phyloP scores from a whole-genome alignment of 2,329 filamentous ascomycete genomes.

The Periconia macrospinosa region DNA sequence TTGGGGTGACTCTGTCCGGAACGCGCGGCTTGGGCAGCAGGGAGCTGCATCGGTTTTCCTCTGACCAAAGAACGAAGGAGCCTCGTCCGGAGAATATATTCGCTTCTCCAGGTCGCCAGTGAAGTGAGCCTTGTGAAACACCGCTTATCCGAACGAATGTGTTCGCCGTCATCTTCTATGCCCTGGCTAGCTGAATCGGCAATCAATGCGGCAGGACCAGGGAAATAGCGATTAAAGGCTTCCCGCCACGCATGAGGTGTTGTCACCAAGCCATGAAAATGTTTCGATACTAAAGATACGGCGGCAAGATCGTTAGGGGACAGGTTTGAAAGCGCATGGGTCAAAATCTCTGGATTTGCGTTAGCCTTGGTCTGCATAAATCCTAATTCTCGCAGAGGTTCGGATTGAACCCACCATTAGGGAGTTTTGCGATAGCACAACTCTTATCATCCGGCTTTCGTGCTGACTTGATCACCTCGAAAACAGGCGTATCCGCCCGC shows the following conservation, averaged over 20 bases:
- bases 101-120: constrained; percentile 91
- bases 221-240: constrained; percentile 89
- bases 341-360: constrained; percentile 74
- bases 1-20: constrained; percentile 64
- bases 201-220: constrained; percentile 66
- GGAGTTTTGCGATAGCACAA: constrained; percentile 63
- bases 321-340: constrained; percentile 86
- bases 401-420: constrained; percentile 70
- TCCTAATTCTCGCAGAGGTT: constrained; percentile 1
- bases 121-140: constrained; percentile 81
- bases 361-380: constrained; percentile 7
- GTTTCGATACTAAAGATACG: constrained; percentile 82
- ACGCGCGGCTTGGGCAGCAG: constrained; percentile 56
- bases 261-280: constrained; percentile 84
- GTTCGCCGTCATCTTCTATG: constrained; percentile 37
- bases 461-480: constrained; percentile 56
- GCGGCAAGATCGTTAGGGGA: constrained; percentile 80
- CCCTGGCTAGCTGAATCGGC: constrained; percentile 48
- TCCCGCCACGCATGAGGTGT: constrained; percentile 92
- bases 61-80: constrained; percentile 78
- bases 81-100: constrained; percentile 87
- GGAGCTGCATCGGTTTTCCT: constrained; percentile 71
- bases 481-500: constrained; percentile 48
- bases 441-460: constrained; percentile 48
- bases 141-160: constrained; percentile 70